These are phyloP conservation scores for Diospyros kaki DNA, from an alignment of 148 eudicot species.

Conservation along the genomic window DNA sequence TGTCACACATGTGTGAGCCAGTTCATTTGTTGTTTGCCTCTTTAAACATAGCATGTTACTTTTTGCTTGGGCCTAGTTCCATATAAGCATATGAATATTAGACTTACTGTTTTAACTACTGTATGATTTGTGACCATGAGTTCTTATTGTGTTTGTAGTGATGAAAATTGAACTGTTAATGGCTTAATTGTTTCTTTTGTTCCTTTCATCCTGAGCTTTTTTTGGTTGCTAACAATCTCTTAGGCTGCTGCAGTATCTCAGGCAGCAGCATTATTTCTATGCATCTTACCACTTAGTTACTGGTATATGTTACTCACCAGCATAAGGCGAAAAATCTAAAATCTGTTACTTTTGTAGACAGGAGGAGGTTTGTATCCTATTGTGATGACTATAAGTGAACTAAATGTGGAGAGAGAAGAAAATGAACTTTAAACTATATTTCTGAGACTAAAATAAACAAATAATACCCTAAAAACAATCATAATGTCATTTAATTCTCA, in stretches of 20 bases:
- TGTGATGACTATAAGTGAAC: constrained; percentile 1
- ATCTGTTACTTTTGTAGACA: neutral
- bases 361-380: neutral
- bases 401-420: neutral
- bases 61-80: neutral
- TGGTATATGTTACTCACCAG: neutral
- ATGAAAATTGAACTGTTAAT: neutral
- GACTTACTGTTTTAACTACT: neutral
- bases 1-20: too few relatives aligned
- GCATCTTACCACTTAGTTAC: neutral
- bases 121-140: too few relatives aligned
- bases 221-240: neutral
- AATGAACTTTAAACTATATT: neutral
- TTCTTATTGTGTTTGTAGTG: neutral
- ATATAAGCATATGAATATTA: neutral
- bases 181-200: neutral
- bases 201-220: neutral
- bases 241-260: neutral
- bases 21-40: too few relatives aligned
- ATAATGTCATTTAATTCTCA: neutral
- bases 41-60: neutral
- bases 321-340: neutral
- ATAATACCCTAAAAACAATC: neutral
- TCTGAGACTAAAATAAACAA: neutral
- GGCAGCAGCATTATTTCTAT: neutral